Evolutionary conservation across 352 stramenopile genomes (phyloP).

Genomic region (Blastocystis sp.): DNA sequence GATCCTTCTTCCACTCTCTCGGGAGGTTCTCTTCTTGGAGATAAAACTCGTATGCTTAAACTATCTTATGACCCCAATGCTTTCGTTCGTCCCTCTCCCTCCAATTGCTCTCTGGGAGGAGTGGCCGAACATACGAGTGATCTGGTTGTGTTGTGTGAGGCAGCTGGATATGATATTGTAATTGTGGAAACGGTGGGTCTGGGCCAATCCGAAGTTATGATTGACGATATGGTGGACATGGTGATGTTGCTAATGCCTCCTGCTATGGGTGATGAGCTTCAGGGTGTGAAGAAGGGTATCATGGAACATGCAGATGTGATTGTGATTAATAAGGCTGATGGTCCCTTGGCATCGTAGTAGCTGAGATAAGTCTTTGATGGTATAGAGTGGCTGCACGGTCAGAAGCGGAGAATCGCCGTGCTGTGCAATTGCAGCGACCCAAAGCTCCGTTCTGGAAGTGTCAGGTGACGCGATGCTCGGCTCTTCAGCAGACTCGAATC

Average conservation of each 20-base stretch:
- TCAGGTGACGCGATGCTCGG: slow-evolving; percentile 64
- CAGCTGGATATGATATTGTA: slow-evolving; percentile 84
- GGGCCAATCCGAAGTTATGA: slow-evolving; percentile 90
- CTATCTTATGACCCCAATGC: slow-evolving; percentile 81
- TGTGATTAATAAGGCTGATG: slow-evolving; percentile 94
- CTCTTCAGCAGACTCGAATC: slow-evolving; percentile 63
- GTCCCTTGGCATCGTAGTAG: slow-evolving; percentile 68
- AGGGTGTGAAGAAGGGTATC: slow-evolving; percentile 96
- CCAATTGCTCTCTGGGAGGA: slow-evolving; percentile 74
- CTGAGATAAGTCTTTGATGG: slow-evolving; percentile 63
- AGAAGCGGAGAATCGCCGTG: slow-evolving; percentile 68
- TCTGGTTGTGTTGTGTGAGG: slow-evolving; percentile 85
- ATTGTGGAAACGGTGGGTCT: slow-evolving; percentile 93
- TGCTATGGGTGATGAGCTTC: slow-evolving; percentile 86
- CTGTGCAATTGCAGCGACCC: slow-evolving; percentile 74
- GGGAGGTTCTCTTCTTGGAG: slow-evolving; percentile 89
- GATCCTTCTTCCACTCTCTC: slow-evolving; percentile 88
- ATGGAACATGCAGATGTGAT: slow-evolving; percentile 92
- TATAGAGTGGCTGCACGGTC: slow-evolving; percentile 63
- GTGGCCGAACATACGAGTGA: slow-evolving; percentile 76
- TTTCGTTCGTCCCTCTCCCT: slow-evolving; percentile 83
- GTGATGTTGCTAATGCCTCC: slow-evolving; percentile 86
- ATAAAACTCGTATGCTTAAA: slow-evolving; percentile 93
- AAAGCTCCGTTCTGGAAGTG: slow-evolving; percentile 77
- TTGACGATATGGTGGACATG: slow-evolving; percentile 90